Evolutionary conservation across 805 yeast species (phyloP), one percentile per base, ranked within the genome.

Genomic region (Candida succiphila): DNA sequence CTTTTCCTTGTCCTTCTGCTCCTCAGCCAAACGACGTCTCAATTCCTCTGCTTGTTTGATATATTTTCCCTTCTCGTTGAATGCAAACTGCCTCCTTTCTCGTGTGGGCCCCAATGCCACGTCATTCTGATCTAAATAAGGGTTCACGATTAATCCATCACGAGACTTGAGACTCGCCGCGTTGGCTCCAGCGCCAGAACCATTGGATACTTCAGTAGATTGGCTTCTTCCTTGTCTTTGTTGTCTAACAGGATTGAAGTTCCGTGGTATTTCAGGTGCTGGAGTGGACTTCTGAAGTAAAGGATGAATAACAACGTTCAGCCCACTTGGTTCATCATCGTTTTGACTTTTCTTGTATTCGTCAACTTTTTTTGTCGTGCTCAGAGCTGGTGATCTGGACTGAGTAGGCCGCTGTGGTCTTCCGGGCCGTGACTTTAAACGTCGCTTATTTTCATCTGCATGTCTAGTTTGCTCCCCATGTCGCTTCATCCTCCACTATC

Each of bases 21-120:
- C 58, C 29, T 56, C 59, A 30, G 49, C 51, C 14, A 56, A 27
- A 21, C 58, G 61, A 27, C 56, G 61, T 16, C 86, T 52, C n/a
- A 67, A 34, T 42, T 67, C 67, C 10, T 72, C 52, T 29, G 76
- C 88, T 36, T 61, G 53, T 27, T 60, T 65, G 2, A 78, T 65
- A 45, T 63, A 78, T 46, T 75, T 82, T 2, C 95, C 95, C 27
- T 65, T 63, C 23, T 63, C 69, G 45, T 71, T 75, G 45, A 85
- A 73, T 13, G 51, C 52, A 27, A 79, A 54, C 2, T 63, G 67
- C 33, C 72, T 49, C 14, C 49, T 48, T 2, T 42, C 50, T 26
- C 55, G 37, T 7, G 17, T 34, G 2, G 40, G 25, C 4, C 37
- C 42, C 4, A 30, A 17, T 10, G 48, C 41, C 29, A 51, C 38